phyloP scores from a whole-genome alignment of 2,329 filamentous ascomycete genomes.

The Fusarium proliferatum region DNA sequence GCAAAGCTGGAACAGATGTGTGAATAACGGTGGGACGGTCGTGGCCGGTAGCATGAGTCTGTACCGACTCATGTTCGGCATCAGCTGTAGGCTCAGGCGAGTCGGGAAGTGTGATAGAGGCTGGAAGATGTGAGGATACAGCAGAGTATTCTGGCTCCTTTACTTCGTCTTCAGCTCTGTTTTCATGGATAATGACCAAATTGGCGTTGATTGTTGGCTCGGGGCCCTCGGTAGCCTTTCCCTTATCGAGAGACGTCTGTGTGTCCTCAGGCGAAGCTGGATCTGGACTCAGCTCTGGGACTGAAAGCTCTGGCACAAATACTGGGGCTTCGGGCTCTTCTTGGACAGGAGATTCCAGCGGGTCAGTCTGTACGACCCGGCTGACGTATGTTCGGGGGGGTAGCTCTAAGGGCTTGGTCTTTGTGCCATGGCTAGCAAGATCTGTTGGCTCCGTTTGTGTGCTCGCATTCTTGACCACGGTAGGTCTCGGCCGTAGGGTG shows the following conservation, averaged over 20 bases:
- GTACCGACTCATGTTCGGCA: no score
- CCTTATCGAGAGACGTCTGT: neutral
- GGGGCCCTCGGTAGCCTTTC: neutral
- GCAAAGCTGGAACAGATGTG: neutral
- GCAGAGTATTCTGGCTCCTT: neutral
- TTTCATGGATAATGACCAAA: neutral
- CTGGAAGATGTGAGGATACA: neutral
- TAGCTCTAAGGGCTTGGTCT: neutral
- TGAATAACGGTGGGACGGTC: neutral
- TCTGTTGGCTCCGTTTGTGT: slow-evolving; percentile 16
- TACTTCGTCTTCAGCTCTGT: neutral
- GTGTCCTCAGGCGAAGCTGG: neutral
- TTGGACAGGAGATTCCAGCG: neutral
- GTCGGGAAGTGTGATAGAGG: neutral
- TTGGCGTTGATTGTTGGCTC: neutral
- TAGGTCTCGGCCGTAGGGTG: neutral
- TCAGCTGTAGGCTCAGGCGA: neutral
- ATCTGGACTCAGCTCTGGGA: neutral
- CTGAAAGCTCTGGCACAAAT: neutral
- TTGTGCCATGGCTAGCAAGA: neutral
- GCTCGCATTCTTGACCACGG: neutral
- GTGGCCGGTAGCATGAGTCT: neutral
- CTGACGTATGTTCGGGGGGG: neutral
- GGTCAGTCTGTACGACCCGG: slow-evolving; percentile 6
- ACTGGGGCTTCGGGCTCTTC: neutral